Evolutionary conservation across 106 monocot genomes (phyloP).

Genomic region (Triglochin maritima): DNA sequence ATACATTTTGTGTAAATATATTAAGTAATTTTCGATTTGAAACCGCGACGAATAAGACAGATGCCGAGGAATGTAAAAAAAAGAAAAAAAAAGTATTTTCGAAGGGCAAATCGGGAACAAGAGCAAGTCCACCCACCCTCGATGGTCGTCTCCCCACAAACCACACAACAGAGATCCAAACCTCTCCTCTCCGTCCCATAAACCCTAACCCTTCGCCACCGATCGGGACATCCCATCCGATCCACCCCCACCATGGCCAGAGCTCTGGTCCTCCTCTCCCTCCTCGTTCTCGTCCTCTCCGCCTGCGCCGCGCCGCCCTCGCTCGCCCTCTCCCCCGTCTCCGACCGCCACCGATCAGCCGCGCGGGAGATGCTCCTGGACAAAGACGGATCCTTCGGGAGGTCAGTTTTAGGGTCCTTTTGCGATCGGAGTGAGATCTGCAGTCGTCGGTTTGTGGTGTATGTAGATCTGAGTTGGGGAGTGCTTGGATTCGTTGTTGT

Average conservation of each 20-base stretch:
- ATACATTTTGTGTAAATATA: too few relatives aligned
- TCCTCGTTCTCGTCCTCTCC: conserved; percentile 3
- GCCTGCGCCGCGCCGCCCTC: neutral
- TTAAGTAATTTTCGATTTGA: too few relatives aligned
- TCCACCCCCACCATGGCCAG: conserved; percentile 2
- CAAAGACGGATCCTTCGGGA: conserved; percentile 10
- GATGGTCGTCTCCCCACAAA: too few relatives aligned
- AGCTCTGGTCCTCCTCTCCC: neutral
- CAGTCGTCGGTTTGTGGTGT: neutral
- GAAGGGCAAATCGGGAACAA: too few relatives aligned
- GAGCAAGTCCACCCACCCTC: too few relatives aligned
- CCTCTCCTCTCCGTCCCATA: too few relatives aligned
- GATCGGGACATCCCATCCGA: too few relatives aligned
- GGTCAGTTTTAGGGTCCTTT: conserved; percentile 5
- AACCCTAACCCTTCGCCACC: too few relatives aligned
- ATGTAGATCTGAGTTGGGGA: neutral
- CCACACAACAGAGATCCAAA: too few relatives aligned
- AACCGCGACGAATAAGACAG: too few relatives aligned
- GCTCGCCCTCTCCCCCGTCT: conserved; percentile 10
- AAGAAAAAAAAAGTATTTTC: too few relatives aligned
- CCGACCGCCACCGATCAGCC: conserved; percentile 23
- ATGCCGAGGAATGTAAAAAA: too few relatives aligned
- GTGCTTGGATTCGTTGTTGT: neutral
- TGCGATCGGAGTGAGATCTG: neutral
- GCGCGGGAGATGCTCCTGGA: conserved; percentile 10